Conservation (phyloP, 768 basidiomycete genomes). For the Boletus bicolor region DNA sequence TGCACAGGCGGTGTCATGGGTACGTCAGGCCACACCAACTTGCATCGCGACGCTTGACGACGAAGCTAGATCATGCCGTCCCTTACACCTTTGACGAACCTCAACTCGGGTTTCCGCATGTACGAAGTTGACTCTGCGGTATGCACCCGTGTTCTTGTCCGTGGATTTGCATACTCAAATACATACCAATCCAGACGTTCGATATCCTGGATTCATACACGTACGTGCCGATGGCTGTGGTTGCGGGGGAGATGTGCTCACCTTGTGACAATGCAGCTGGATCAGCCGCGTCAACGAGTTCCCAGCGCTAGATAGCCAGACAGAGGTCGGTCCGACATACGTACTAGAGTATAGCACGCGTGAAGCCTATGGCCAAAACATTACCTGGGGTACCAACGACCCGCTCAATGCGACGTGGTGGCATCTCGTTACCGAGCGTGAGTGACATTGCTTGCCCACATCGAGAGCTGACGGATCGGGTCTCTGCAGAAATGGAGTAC, state of each 20-base stretch:
- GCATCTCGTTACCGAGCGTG: constrained; percentile 72
- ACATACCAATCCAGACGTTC: constrained; percentile 48
- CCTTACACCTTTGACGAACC: constrained; percentile 60
- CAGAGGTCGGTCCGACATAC: constrained; percentile 55
- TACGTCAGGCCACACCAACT: constrained; percentile 11
- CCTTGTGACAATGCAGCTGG: constrained; percentile 46
- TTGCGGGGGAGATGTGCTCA: not conserved
- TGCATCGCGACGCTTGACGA: not conserved
- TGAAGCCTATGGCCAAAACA: constrained; percentile 53
- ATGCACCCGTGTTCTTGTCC: not conserved
- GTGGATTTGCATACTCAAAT: not conserved
- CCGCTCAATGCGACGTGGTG: constrained; percentile 79
- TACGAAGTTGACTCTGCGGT: constrained; percentile 40
- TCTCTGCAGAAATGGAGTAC: constrained; percentile 22
- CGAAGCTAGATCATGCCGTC: constrained; percentile 43
- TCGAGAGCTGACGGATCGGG: not conserved
- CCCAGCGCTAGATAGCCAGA: constrained; percentile 53
- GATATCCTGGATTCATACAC: constrained; percentile 74
- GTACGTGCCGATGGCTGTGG: constrained; percentile 35
- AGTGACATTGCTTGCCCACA: constrained; percentile 10
- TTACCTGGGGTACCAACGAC: constrained; percentile 56
- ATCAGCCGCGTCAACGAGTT: constrained; percentile 57
- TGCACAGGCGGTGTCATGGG: constrained; percentile 52
- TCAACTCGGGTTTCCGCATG: constrained; percentile 67
- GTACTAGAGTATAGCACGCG: constrained; percentile 64